A percentile compares a stretch with the other conserved stretches of the same genome.
These are phyloP conservation scores for Saitozyma podzolica DNA, from an alignment of 768 basidiomycete species.

Conservation along the genomic window DNA sequence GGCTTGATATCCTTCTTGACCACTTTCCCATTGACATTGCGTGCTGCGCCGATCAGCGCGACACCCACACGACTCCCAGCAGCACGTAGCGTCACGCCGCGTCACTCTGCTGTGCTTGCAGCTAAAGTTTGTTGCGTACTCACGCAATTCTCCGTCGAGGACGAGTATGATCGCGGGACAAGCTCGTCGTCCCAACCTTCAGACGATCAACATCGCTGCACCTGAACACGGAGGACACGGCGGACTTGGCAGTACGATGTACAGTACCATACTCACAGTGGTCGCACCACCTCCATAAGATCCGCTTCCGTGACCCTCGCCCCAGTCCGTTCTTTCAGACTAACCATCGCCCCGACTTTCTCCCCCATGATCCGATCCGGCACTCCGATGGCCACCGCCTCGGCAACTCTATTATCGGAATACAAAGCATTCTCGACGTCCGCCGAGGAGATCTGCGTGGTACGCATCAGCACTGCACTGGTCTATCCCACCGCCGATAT, in stretches of 20 bases:
- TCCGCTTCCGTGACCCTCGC: conserved; percentile 14
- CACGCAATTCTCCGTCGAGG: not conserved
- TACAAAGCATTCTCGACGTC: conserved; percentile 46
- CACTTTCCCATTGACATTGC: conserved; percentile 44
- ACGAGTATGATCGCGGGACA: conserved; percentile 29
- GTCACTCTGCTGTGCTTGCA: conserved; percentile 3
- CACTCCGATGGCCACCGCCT: conserved; percentile 38
- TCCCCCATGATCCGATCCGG: conserved; percentile 39
- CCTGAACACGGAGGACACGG: not conserved
- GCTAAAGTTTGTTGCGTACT: too few species aligned
- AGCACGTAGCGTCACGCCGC: conserved; percentile 26
- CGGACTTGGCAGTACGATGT: not conserved
- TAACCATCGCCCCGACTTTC: conserved; percentile 34
- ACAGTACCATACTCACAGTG: conserved; percentile 11
- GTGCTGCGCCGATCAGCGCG: conserved; percentile 24
- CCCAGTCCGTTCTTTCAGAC: conserved; percentile 13
- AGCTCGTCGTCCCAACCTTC: conserved; percentile 22
- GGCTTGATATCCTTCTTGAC: conserved; percentile 41
- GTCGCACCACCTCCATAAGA: conserved; percentile 15
- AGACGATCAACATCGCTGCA: not conserved
- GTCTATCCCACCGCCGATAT: not conserved
- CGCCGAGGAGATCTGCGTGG: conserved; percentile 32
- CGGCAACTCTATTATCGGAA: conserved; percentile 26
- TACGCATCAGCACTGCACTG: not conserved
- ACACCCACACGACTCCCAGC: not conserved